Conservation (phyloP, 2,329 filamentous ascomycete species). For the Ophiostoma tasmaniense region DNA sequence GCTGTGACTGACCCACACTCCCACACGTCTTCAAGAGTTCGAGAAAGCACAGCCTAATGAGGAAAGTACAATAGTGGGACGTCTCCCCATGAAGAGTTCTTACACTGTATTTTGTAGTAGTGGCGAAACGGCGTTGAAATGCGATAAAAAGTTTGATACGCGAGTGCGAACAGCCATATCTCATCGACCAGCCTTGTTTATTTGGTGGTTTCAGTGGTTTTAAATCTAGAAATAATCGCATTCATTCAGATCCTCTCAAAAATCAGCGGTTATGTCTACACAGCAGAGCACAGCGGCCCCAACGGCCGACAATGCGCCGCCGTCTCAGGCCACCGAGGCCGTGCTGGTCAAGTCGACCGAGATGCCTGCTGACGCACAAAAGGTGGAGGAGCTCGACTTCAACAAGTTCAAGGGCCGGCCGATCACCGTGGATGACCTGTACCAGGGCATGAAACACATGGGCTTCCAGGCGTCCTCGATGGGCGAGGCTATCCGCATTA, state of each 20-base stretch:
- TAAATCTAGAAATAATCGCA: background rate
- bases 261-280: background rate
- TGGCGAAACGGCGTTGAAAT: background rate
- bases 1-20: background rate
- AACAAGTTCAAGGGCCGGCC: conserved; percentile 64
- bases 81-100: background rate
- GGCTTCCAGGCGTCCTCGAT: conserved; percentile 66
- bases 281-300: background rate
- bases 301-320: conserved; percentile 36
- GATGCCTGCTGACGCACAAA: conserved; percentile 66
- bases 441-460: conserved; percentile 75
- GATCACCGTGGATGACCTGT: conserved; percentile 78
- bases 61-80: background rate
- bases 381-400: conserved; percentile 89
- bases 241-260: background rate
- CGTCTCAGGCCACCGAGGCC: conserved; percentile 61
- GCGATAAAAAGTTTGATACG: background rate
- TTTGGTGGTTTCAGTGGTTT: background rate
- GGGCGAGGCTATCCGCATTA: conserved; percentile 79
- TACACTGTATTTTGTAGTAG: background rate
- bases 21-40: background rate
- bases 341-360: conserved; percentile 79
- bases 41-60: background rate
- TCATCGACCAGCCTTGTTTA: background rate
- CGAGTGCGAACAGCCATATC: background rate